Evolutionary conservation across 2,329 filamentous ascomycete species (phyloP).

Genomic region (Neobulgaria alba): DNA sequence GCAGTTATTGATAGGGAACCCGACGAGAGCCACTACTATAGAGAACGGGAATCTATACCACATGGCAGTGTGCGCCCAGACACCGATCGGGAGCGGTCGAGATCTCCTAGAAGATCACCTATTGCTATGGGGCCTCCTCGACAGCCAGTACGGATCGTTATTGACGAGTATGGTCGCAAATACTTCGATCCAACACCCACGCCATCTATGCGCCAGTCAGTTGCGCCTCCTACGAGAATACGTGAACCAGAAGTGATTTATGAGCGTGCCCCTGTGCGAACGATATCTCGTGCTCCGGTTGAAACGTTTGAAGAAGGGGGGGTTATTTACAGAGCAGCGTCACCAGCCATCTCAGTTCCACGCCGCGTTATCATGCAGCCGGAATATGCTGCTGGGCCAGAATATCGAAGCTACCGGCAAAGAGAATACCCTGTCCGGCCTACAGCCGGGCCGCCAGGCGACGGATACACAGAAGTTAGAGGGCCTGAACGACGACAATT

Average conservation of each 20-base stretch:
- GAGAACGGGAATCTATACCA: constrained; percentile 37
- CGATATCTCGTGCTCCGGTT: constrained; percentile 20
- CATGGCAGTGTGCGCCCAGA: constrained; percentile 43
- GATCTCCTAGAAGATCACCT: constrained; percentile 39
- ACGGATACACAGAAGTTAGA: constrained; percentile 39
- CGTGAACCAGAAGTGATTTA: constrained; percentile 53
- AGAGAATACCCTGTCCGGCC: constrained; percentile 50
- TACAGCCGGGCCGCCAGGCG: constrained; percentile 17
- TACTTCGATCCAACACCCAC: constrained; percentile 54
- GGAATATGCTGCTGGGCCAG: constrained; percentile 39
- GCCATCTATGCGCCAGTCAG: constrained; percentile 41
- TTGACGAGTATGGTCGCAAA: constrained; percentile 77
- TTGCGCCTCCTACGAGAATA: constrained; percentile 39
- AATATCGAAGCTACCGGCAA: constrained; percentile 45
- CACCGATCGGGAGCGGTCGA: constrained; percentile 38
- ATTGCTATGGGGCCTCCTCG: constrained; percentile 39
- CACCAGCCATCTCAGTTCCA: constrained; percentile 42
- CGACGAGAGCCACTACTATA: constrained; percentile 34
- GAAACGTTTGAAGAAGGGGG: constrained; percentile 25
- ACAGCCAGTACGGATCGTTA: constrained; percentile 56
- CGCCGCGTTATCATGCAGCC: constrained; percentile 55
- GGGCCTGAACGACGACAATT: constrained; percentile 22
- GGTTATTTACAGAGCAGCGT: constrained; percentile 37
- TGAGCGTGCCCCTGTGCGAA: constrained; percentile 41
- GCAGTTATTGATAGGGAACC: constrained; percentile 21